Base-by-base conservation (phyloP, 345 rosid genomes). In the Salix exigua region DNA sequence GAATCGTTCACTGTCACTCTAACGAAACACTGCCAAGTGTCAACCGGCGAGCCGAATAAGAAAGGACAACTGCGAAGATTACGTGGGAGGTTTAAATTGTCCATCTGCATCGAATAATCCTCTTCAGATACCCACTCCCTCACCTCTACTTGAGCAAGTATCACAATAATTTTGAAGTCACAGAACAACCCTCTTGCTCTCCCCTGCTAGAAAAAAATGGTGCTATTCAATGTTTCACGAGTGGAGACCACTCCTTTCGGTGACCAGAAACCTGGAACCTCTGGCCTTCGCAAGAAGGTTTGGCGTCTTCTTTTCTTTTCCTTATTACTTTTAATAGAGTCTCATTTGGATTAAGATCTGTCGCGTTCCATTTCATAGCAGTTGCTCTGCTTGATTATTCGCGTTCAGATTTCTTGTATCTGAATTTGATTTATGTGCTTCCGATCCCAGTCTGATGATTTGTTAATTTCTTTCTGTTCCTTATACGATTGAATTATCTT, bases 261-360 rank as follows among this genome's bases (percentile, higher is more conserved):
- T 23, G 98, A 94, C 86, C 98, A 96, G 89, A 96, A 96, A 82
- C 97, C 98, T 2, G 99, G 98, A 21, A 96, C 99, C 19, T 96
- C 99, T 73, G 98, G 99, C 67, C 99, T 96, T 79, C 98, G 98
- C 79, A 96, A 96, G 91, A 96, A 94, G 99, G 99, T 94, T 77
- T 14, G 23, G 1, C 5, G 12, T 46, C 19, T 48, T 30, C 26
- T 72, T 33, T 44, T 23, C 21, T 1, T 8, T 37, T 17, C 26
- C 31, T 21, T 25, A 26, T 35, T 33, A 5, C 11, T 73, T 55
- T 38, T 2, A 48, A 16, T 14, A 1, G 26, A 7, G 62, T 38
- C 25, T 28, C 44, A 37, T 26, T 65, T n/a, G 26, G 28, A 10
- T n/a, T 40, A 53, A 68, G 71, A 68, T 40, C 51, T 38, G 51